Base-by-base conservation (phyloP, 2,329 filamentous ascomycete genomes). In the Calonectria hawksworthii region DNA sequence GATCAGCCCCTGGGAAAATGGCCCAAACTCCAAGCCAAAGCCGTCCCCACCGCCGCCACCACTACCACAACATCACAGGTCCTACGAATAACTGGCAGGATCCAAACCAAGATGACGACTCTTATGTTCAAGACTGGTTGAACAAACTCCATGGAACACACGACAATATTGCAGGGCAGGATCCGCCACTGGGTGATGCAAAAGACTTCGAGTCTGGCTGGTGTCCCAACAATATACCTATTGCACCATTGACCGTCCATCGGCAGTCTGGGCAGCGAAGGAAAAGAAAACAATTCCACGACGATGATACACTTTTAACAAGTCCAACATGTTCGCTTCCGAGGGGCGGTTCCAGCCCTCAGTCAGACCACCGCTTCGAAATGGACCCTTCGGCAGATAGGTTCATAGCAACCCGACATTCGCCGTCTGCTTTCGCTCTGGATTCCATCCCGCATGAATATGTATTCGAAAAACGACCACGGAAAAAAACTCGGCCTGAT, bases 401-500 rank as follows among this genome's bases (percentile, higher is more conserved):
- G 3, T 44, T 30, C 41, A 34, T 13, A 34, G 28, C 36, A 18
- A 72, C 30, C 23, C 72, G 44, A 26, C 59, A 69, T 36, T 34
- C 41, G n/a, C 64, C 41, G 18, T 50, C 34, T 18, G 44, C 41
- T 7, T 44, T 68, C 21, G 73, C 72, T 21, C 59, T 34, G 10
- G 18, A 63, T 28, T 54, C 13, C 38, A 3, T 69, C n/a, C n/a
- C 77, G 18, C 38, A 54, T 26, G 59, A 71, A 36, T 26, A 28
- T 23, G 50, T 52, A 34, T 92, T 89, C 71, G 87, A 90, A 70
- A 91, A 87, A 78, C 86, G 86, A 59, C 83, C 87, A 23, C 88
- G 92, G 38, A 85, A 88, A 76, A 94, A 90, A 82, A 93, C 90
- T 21, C 88, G 87, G 66, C 83, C 86, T 30, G 88, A 91, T 78